phyloP scores from a whole-genome alignment of 306 rosid genomes.

The Canavalia ensiformis region DNA sequence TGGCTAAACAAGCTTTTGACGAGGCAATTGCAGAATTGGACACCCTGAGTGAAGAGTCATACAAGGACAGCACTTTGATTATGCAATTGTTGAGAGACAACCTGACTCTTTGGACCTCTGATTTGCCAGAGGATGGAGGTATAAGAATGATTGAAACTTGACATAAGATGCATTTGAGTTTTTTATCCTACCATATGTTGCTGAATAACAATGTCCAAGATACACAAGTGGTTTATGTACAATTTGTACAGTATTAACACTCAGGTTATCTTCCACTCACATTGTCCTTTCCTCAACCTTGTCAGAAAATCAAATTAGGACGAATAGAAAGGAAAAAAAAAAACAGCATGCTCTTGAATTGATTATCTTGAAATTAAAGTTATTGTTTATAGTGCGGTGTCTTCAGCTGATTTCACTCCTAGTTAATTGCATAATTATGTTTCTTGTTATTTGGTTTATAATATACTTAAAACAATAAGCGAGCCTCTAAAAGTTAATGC shows the following conservation, averaged over 20 bases:
- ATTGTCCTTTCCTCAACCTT: slow-evolving; percentile 15
- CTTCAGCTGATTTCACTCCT: slow-evolving; percentile 6
- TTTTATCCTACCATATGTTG: slow-evolving; percentile 14
- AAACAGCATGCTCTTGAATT: slow-evolving; percentile 2
- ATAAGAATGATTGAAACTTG: slow-evolving; percentile 33
- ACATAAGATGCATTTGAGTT: slow-evolving; percentile 34
- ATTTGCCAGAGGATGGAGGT: slow-evolving; percentile 99
- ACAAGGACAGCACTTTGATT: slow-evolving; percentile 98
- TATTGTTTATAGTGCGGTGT: slow-evolving; percentile 3
- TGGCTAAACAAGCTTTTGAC: slow-evolving; percentile 98
- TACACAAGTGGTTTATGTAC: slow-evolving; percentile 34
- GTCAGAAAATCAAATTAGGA: slow-evolving; percentile 38
- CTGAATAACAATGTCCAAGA: slow-evolving; percentile 32
- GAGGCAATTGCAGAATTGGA: slow-evolving; percentile 99
- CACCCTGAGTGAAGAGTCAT: slow-evolving; percentile 97
- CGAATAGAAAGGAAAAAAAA: background rate
- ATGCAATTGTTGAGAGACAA: slow-evolving; percentile 99
- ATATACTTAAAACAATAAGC: background rate
- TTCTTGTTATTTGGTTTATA: slow-evolving; percentile 11
- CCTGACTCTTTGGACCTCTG: slow-evolving; percentile 99
- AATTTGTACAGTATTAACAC: slow-evolving; percentile 10
- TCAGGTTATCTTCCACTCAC: background rate
- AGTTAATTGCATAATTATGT: slow-evolving; percentile 37
- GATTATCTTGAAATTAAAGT: slow-evolving; percentile 22
- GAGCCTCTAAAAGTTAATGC: slow-evolving; percentile 23